Conservation (phyloP, 2,329 filamentous ascomycete genomes). For the Penicillium sumatraense region DNA sequence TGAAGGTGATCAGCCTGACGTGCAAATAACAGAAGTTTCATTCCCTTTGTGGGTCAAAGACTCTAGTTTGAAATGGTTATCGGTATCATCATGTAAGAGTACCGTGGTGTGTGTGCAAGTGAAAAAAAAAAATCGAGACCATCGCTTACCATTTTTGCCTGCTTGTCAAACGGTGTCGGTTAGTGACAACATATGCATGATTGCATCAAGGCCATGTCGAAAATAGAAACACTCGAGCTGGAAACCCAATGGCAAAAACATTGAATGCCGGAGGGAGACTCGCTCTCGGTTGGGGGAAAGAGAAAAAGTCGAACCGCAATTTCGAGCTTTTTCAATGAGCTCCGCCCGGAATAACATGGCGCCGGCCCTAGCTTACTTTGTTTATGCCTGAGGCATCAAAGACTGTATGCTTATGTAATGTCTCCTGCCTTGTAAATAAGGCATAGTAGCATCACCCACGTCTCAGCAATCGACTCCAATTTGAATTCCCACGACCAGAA, state of each 20-base stretch:
- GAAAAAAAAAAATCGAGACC: constrained; percentile 10
- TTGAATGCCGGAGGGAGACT: constrained; percentile 26
- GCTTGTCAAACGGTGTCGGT: constrained; percentile 9
- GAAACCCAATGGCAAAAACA: constrained; percentile 17
- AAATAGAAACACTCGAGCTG: neutral
- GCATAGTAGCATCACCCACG: too few relatives aligned
- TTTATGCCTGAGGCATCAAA: constrained; percentile 5
- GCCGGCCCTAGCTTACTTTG: constrained; percentile 28
- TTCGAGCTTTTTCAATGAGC: constrained; percentile 38
- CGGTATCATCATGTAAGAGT: constrained; percentile 73
- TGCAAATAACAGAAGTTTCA: constrained; percentile 81
- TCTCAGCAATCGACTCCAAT: too few relatives aligned
- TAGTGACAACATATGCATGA: constrained; percentile 9
- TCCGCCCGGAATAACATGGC: constrained; percentile 33
- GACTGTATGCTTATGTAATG: neutral
- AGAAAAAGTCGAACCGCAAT: constrained; percentile 27
- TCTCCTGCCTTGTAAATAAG: neutral
- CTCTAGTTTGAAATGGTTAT: constrained; percentile 85
- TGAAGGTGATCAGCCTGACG: constrained; percentile 79
- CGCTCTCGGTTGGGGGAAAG: constrained; percentile 24
- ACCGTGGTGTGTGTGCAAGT: constrained; percentile 22
- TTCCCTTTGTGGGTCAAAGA: constrained; percentile 82
- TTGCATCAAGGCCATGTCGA: neutral
- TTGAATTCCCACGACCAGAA: too few relatives aligned
- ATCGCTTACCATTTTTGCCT: constrained; percentile 34